phyloP scores from a whole-genome alignment of 306 rosid species.

The Notholithocarpus densiflorus region DNA sequence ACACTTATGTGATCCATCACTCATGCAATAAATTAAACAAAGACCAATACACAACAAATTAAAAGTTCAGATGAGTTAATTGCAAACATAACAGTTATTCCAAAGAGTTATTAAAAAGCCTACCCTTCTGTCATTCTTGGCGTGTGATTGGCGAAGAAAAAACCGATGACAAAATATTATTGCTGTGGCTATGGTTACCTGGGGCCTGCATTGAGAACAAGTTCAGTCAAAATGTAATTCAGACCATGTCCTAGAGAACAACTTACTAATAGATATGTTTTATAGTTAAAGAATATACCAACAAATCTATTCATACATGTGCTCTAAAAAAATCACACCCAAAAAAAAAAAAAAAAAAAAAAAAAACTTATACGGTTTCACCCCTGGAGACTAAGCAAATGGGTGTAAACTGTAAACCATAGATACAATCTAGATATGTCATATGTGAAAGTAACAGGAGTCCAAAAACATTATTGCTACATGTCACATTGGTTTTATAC shows the following conservation, averaged over 20 bases:
- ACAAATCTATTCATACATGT: not conserved
- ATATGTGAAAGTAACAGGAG: too few relatives aligned
- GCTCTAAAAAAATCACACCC: not conserved
- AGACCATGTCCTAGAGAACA: not conserved
- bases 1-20: not conserved
- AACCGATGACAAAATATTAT: slow-evolving; percentile 94
- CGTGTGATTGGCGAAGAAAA: slow-evolving; percentile 96
- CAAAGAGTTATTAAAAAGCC: slow-evolving; percentile 1
- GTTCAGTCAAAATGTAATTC: not conserved
- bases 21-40: not conserved
- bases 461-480: too few relatives aligned
- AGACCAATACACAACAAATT: not conserved
- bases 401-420: too few relatives aligned
- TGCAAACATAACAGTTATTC: not conserved
- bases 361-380: too few relatives aligned
- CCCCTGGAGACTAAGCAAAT: too few relatives aligned
- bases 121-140: slow-evolving; percentile 96
- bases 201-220: slow-evolving; percentile 69
- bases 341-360: too few relatives aligned
- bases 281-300: not conserved
- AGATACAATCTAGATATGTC: too few relatives aligned
- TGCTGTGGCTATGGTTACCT: slow-evolving; percentile 96
- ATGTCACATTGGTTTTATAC: too few relatives aligned
- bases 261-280: not conserved
- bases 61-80: not conserved